phyloP scores from a whole-genome alignment of 2,329 filamentous ascomycete genomes.

The Trichothecium sympodiale region DNA sequence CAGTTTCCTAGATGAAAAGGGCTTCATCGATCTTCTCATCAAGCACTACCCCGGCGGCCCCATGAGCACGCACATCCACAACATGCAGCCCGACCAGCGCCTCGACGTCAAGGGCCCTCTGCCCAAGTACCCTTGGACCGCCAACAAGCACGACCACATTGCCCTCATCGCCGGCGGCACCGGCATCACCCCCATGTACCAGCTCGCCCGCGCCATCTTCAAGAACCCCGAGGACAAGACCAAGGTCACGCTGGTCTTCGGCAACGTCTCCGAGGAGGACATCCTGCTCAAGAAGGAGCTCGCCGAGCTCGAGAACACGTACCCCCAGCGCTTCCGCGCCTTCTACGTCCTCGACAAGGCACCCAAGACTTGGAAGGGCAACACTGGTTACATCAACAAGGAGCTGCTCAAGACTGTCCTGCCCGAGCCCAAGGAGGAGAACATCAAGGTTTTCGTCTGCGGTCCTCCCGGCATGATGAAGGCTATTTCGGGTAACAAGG shows the following conservation, averaged over 20 bases:
- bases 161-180: conserved; percentile 86
- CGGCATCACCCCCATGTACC: conserved; percentile 96
- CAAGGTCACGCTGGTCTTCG: conserved; percentile 91
- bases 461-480: conserved; percentile 91
- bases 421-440: conserved; percentile 80
- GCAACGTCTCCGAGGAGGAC: conserved; percentile 81
- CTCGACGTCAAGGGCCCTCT: conserved; percentile 93
- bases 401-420: conserved; percentile 90
- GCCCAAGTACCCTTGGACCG: conserved; percentile 79
- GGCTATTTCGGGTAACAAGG: conserved; percentile 80
- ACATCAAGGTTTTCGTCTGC: conserved; percentile 95
- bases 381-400: conserved; percentile 75
- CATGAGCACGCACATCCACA: conserved; percentile 85
- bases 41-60: conserved; percentile 86
- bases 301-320: conserved; percentile 81
- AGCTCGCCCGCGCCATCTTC: conserved; percentile 85
- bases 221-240: conserved; percentile 94
- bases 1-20: conserved; percentile 47
- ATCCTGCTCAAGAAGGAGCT: conserved; percentile 85
- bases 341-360: conserved; percentile 88
- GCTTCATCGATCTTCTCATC: conserved; percentile 78
- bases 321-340: conserved; percentile 86
- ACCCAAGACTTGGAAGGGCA: conserved; percentile 67
- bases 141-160: conserved; percentile 91
- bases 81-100: conserved; percentile 67